Conservation (phyloP, 371 early-diverging fungal species). For the Zychaea mexicana region DNA sequence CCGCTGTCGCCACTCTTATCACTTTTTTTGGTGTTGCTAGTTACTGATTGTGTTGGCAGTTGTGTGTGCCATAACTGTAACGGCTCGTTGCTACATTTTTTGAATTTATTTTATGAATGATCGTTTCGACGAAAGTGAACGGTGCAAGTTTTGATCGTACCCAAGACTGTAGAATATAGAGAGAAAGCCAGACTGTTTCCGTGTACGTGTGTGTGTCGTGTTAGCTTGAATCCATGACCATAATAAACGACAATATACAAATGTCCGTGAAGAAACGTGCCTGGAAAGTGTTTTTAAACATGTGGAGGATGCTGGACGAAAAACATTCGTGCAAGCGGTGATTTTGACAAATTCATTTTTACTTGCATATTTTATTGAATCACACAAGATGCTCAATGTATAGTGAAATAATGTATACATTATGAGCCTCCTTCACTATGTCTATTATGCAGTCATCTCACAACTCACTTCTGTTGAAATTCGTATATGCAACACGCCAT, state of each 20-base stretch:
- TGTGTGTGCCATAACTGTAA: slow-evolving; percentile 85
- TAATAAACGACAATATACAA: neutral
- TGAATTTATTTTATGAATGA: neutral
- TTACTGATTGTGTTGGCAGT: slow-evolving; percentile 31
- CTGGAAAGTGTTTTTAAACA: slow-evolving; percentile 80
- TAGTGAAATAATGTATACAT: too few species aligned
- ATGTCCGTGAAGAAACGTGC: slow-evolving; percentile 29
- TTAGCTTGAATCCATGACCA: neutral
- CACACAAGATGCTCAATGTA: too few species aligned
- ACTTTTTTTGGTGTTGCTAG: neutral
- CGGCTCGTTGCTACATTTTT: slow-evolving; percentile 77
- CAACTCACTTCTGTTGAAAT: too few species aligned
- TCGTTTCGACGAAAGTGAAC: neutral
- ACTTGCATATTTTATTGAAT: too few species aligned
- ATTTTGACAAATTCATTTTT: too few species aligned
- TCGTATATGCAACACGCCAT: too few species aligned
- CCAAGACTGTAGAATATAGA: slow-evolving; percentile 90
- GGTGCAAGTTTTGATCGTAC: slow-evolving; percentile 41
- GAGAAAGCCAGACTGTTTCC: slow-evolving; percentile 79
- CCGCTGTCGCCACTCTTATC: slow-evolving; percentile 1
- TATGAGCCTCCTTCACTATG: too few species aligned
- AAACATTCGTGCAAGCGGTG: too few species aligned
- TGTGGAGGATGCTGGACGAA: too few species aligned
- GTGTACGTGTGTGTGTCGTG: neutral
- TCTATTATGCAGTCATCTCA: too few species aligned